Conservation (phyloP, 1,284 basidiomycete species). For the Naganishia sp. region DNA sequence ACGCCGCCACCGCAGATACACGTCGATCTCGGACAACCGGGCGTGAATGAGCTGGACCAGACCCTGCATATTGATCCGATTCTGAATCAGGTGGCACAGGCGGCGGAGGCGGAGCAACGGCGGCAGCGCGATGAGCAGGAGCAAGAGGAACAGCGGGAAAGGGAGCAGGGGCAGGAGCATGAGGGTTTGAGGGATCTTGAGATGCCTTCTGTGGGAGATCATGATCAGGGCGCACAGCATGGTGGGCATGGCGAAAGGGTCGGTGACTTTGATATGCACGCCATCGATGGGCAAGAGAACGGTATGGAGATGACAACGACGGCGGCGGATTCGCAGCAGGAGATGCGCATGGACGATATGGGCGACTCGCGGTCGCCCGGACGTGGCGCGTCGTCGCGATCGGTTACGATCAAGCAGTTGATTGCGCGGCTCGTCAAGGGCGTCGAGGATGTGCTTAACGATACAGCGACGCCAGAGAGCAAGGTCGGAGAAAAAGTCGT, state of each 20-base stretch:
- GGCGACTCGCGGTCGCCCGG: conserved; percentile 9
- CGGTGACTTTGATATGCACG: conserved; percentile 1
- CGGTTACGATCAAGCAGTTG: conserved; percentile 11
- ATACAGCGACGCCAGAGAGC: conserved; percentile 7
- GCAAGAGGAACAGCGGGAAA: not conserved
- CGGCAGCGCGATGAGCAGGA: conserved; percentile 6
- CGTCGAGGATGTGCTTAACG: conserved; percentile 17
- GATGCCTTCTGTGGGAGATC: conserved; percentile 3
- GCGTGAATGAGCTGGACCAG: conserved; percentile 17
- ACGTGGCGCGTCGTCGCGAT: not conserved
- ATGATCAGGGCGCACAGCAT: conserved; percentile 9
- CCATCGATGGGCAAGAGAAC: not conserved
- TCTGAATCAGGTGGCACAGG: conserved; percentile 28
- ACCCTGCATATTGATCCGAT: conserved; percentile 28
- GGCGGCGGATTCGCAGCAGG: not conserved
- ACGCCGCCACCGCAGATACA: not conserved
- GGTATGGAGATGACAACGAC: not conserved
- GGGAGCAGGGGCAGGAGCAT: conserved; percentile 7
- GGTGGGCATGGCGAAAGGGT: not conserved
- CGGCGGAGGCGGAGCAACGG: conserved; percentile 16
- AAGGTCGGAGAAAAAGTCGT: conserved; percentile 22
- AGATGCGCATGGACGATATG: not conserved
- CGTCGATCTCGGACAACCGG: conserved; percentile 35
- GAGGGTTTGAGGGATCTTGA: conserved; percentile 21
- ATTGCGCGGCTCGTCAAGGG: conserved; percentile 18